Percentiles rank a stretch among this genome's conserved stretches.
phyloP scores from a whole-genome alignment of 1,284 basidiomycete species.

The Neolentinus lepideus region DNA sequence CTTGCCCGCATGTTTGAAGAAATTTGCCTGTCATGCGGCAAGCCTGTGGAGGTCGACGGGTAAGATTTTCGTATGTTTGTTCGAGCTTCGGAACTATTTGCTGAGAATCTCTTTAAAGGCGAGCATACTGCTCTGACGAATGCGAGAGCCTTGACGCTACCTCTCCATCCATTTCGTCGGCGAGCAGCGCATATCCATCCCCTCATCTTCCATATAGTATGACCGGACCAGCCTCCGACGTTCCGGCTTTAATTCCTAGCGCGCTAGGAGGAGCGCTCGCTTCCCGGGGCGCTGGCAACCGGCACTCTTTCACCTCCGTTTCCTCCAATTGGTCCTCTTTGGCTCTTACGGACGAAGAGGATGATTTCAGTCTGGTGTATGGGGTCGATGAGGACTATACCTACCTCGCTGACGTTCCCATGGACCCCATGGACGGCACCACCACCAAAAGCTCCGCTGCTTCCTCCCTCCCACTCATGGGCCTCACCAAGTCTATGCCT shows the following conservation, averaged over 20 bases:
- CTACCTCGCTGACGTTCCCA: neutral
- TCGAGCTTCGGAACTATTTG: conserved; percentile 14
- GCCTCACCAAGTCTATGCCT: conserved; percentile 9
- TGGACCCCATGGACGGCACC: conserved; percentile 20
- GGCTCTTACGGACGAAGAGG: conserved; percentile 30
- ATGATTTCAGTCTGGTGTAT: conserved; percentile 22
- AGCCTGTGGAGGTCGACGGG: conserved; percentile 53
- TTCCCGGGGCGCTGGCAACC: conserved; percentile 22
- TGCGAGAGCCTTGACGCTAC: conserved; percentile 58
- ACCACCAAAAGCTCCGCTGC: conserved; percentile 29
- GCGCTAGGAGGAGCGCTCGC: conserved; percentile 44
- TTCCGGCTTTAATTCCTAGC: conserved; percentile 52
- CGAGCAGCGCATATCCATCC: conserved; percentile 63
- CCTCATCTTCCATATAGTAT: conserved; percentile 46
- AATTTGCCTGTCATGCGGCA: conserved; percentile 63
- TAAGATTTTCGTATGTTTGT: conserved; percentile 27
- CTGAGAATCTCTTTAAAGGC: conserved; percentile 31
- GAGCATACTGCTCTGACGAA: conserved; percentile 67
- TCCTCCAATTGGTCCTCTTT: conserved; percentile 49
- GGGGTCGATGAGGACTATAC: conserved; percentile 2
- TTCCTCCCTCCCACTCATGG: conserved; percentile 24
- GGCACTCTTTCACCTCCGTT: conserved; percentile 48
- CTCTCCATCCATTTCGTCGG: conserved; percentile 59
- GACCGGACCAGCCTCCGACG: conserved; percentile 35
- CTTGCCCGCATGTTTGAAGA: conserved; percentile 58